A percentile compares a stretch with the other conserved stretches of the same genome.
phyloP scores from a whole-genome alignment of 768 basidiomycete species.

The Termitomyces sp. region DNA sequence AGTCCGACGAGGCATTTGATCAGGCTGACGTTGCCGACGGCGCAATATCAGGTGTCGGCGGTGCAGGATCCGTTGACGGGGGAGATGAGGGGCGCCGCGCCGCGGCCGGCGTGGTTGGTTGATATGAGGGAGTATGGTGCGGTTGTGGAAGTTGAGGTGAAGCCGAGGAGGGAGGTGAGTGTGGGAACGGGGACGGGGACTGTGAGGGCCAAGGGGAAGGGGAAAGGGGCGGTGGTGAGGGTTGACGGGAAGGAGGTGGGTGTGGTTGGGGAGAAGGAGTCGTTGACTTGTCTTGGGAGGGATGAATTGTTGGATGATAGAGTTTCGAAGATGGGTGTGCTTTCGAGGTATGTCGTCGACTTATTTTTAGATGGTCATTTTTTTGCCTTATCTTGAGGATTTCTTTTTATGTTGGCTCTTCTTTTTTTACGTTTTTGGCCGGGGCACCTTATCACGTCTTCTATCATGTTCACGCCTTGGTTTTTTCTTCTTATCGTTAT shows the following conservation, averaged over 20 bases:
- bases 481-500: background rate
- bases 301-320: constrained; percentile 77
- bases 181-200: constrained; percentile 24
- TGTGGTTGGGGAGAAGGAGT: constrained; percentile 75
- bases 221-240: constrained; percentile 22
- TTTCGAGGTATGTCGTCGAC: constrained; percentile 62
- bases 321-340: constrained; percentile 59
- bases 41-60: constrained; percentile 72
- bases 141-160: constrained; percentile 54
- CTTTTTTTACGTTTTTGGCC: constrained; percentile 6
- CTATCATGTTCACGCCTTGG: background rate
- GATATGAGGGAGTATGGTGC: constrained; percentile 52
- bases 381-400: background rate
- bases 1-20: constrained; percentile 73
- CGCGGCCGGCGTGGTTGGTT: constrained; percentile 70
- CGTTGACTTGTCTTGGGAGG: constrained; percentile 63
- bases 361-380: constrained; percentile 3
- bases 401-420: background rate
- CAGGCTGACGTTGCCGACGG: constrained; percentile 76
- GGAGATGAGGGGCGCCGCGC: constrained; percentile 53
- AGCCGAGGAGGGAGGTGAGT: constrained; percentile 33
- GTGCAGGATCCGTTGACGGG: constrained; percentile 81
- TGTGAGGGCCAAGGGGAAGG: constrained; percentile 24
- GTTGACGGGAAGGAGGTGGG: constrained; percentile 50
- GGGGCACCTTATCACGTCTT: background rate